Evolutionary conservation across 2,329 filamentous ascomycete species (phyloP).

Genomic region (Microdochium bolleyi): DNA sequence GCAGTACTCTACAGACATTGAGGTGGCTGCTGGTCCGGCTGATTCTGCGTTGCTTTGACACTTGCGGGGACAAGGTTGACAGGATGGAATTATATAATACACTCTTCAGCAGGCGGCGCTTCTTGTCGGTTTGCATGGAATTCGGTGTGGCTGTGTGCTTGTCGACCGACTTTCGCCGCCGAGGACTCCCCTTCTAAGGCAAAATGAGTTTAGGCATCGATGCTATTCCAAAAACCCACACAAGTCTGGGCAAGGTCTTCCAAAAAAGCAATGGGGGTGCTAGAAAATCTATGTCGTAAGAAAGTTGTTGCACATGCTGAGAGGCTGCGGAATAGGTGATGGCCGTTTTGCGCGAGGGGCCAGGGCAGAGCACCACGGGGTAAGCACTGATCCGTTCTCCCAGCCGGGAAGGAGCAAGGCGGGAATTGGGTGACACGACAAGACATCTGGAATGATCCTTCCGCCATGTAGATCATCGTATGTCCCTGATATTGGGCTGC

Average conservation of each 20-base stretch:
- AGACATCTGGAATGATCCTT: no score
- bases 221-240: conserved; percentile 25
- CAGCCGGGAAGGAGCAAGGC: no score
- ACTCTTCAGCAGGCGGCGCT: neutral
- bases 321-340: neutral
- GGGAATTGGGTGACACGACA: no score
- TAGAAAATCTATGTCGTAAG: conserved; percentile 14
- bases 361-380: no score
- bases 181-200: conserved; percentile 34
- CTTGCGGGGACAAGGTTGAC: neutral
- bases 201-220: conserved; percentile 34
- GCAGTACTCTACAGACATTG: conserved; percentile 3
- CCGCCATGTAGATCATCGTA: conserved; percentile 31
- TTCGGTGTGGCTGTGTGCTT: neutral
- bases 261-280: conserved; percentile 19
- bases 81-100: neutral
- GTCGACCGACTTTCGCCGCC: conserved; percentile 14
- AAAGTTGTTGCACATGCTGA: conserved; percentile 10
- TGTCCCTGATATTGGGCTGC: conserved; percentile 73
- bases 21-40: conserved; percentile 22
- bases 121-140: neutral
- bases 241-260: conserved; percentile 5
- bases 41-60: conserved; percentile 22
- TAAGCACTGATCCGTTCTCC: no score
- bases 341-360: no score